Conservation (phyloP, 2,329 filamentous ascomycete species). For the Colletotrichum graminicola region DNA sequence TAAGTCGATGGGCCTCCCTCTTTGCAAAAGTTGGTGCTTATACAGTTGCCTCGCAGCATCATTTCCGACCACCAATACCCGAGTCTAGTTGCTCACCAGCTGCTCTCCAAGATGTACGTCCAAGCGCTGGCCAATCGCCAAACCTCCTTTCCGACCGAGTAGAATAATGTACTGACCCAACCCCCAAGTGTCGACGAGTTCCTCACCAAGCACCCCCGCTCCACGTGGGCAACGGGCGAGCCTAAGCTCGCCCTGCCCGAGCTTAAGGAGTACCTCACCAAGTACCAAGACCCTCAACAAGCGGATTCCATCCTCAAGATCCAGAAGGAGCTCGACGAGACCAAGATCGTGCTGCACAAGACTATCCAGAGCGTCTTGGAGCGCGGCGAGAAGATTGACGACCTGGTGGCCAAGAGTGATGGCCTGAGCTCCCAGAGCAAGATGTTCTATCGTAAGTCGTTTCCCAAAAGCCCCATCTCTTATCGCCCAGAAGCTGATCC, state of each 20-base stretch:
- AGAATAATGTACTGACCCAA: neutral
- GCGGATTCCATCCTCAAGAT: conserved; percentile 96
- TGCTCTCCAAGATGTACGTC: conserved; percentile 75
- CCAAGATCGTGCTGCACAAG: conserved; percentile 97
- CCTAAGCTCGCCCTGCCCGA: conserved; percentile 74
- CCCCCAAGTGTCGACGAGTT: conserved; percentile 79
- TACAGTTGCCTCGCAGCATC: conserved; percentile 56
- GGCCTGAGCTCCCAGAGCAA: conserved; percentile 92
- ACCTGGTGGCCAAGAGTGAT: conserved; percentile 92
- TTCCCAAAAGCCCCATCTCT: neutral
- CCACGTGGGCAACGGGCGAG: conserved; percentile 71
- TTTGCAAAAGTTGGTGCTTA: neutral
- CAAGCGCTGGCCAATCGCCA: neutral
- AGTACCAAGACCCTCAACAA: conserved; percentile 88
- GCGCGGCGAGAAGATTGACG: conserved; percentile 96
- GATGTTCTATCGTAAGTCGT: conserved; percentile 88
- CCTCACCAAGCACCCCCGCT: conserved; percentile 78
- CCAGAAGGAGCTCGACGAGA: conserved; percentile 96
- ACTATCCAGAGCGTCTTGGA: conserved; percentile 91
- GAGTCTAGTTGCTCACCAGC: conserved; percentile 83
- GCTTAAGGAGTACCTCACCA: conserved; percentile 79
- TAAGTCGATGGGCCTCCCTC: conserved; percentile 18
- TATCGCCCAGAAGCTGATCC: conserved; percentile 3
- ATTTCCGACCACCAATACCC: conserved; percentile 84
- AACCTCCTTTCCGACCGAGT: neutral